These are phyloP conservation scores for Hypoxylon rickii DNA, from an alignment of 495 filamentous ascomycete species.

Conservation along the genomic window DNA sequence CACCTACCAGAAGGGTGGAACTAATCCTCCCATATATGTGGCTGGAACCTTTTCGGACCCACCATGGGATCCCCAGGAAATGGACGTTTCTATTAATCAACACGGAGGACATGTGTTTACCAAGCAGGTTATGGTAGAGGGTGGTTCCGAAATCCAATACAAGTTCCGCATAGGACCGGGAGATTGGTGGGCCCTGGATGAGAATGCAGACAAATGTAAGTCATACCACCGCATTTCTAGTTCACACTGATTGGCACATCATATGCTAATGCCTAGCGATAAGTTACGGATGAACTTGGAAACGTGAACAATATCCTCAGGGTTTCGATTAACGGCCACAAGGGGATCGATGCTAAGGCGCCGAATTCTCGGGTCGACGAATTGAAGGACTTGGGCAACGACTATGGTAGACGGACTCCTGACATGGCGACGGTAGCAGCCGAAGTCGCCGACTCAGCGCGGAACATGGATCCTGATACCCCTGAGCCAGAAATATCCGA, in stretches of 20 bases:
- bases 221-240: background rate
- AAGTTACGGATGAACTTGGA: constrained; percentile 59
- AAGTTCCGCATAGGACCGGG: constrained; percentile 68
- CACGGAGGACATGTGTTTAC: constrained; percentile 49
- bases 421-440: constrained; percentile 49
- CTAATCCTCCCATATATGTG: constrained; percentile 65
- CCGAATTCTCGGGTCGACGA: constrained; percentile 4
- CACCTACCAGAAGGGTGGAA: constrained; percentile 60
- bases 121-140: constrained; percentile 51
- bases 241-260: background rate
- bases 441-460: constrained; percentile 54
- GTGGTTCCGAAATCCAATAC: constrained; percentile 63
- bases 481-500: constrained; percentile 36
- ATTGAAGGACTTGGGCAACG: background rate
- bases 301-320: constrained; percentile 63
- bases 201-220: constrained; percentile 56
- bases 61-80: constrained; percentile 65
- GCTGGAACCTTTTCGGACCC: constrained; percentile 68
- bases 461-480: constrained; percentile 29
- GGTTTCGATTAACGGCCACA: constrained; percentile 32
- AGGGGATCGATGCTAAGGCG: constrained; percentile 1
- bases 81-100: constrained; percentile 52
- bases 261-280: constrained; percentile 3
- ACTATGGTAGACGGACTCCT: constrained; percentile 7
- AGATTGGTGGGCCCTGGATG: constrained; percentile 69